Evolutionary conservation across 2,329 filamentous ascomycete species (phyloP), one percentile per base, ranked within the genome.

Genomic region (Fusarium luffae): DNA sequence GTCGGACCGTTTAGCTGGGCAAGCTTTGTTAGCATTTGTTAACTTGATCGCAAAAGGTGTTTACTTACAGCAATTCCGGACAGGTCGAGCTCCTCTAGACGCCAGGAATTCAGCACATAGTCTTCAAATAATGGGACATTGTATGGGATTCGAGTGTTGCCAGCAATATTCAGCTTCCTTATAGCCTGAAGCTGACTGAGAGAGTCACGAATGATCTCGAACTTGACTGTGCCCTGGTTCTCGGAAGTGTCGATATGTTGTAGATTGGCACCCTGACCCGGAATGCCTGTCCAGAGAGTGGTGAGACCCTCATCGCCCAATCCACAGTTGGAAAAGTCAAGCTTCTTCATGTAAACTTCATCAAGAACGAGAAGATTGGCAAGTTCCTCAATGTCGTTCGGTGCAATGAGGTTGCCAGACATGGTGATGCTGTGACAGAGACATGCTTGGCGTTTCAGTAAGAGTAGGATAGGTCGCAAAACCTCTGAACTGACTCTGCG

Each of bases 81-180:
- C 28, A 89, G 76, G 66, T 88, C 82, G 18, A 89, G 76, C 60
- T 86, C 85, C 71, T 87, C 83, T 25, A 89, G 78, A n/a, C 78
- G 77, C 80, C 84, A 85, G 19, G 77, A 72, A 42, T 78, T 69
- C 46, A 86, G 76, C 10, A 79, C 76, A 52, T 82, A 80, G 61
- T 84, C 75, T 54, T 85, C 78, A 28, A 88, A 82, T 5, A 88
- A 74, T 4, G 85, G 81, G 16, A 79, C 79, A 5, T 82, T 81
- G 2, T 81, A 75, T 25, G 80, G 75, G 16, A 85, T 82, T 34
- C 85, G 83, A 18, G 87, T 81, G 40, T 84, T 84, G 48, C 85
- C 84, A 5, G 84, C 80, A 32, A 88, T 82, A 47, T 85, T 85
- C 28, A 89, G 76, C 63, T 81, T 82, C 40, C 79, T 81, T 44